Evolutionary conservation across 1,284 basidiomycete species (phyloP), one percentile per base, ranked within the genome.

Genomic region (Rhodotorula sp.): DNA sequence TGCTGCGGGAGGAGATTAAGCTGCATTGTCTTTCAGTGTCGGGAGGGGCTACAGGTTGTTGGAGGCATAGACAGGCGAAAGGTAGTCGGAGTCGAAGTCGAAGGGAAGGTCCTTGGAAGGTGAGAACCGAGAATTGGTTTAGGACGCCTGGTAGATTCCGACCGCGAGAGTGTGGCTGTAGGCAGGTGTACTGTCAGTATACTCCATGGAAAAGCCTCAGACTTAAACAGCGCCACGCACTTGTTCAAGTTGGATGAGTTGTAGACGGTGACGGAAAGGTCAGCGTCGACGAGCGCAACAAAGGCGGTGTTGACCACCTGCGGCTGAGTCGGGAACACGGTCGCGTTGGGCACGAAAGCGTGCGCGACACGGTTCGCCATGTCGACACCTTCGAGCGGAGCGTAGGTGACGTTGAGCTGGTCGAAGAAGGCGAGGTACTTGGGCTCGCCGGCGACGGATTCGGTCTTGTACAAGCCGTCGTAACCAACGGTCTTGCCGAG

Each of bases 321-420:
- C 38, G 70, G 67, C 50, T 68, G 54, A 4, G 38, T n/a, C 14
- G 54, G 43, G 66, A 55, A 62, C 15, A 68, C 71, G 54, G 59
- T 83, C 21, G 79, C 80, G 64, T 76, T 72, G 28, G 81, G 84
- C 63, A 85, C 77, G 69, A 84, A 83, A 49, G 67, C 67, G 62
- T 57, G 54, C 43, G 58, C 62, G 48, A 64, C 28, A n/a, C 62
- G 34, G n/a, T 55, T 47, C 16, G 54, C 21, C 23, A 52, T 21
- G n/a, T 52, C 50, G 47, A 67, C 49, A 55, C 58, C 67, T 12
- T 34, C 8, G 18, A 71, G 23, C 28, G 62, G 62, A 6, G 62
- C 52, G 60, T 64, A 89, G 21, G 88, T 89, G n/a, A 84, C 84
- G 82, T 89, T 89, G 64, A 88, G 79, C 78, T 89, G 87, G 38